A percentile compares a stretch with the other conserved stretches of the same genome.
Conservation (phyloP, 2,329 filamentous ascomycete genomes). For the Pseudopyrenochaeta lycopersici region DNA sequence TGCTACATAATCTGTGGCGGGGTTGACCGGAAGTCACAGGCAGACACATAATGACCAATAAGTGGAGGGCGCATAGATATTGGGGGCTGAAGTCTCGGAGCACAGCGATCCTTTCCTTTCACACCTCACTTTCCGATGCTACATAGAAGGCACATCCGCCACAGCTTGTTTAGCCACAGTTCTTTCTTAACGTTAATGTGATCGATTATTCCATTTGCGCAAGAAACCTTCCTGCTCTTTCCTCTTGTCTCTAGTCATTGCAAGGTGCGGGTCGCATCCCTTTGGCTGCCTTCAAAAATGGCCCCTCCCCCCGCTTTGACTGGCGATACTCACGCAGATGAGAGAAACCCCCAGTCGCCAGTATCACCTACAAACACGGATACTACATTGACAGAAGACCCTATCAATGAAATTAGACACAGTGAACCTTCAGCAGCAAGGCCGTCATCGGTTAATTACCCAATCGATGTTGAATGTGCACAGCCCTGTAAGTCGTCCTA, state of each 20-base stretch:
- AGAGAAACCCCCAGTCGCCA: constrained; percentile 35
- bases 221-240: constrained; percentile 7
- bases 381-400: constrained; percentile 39
- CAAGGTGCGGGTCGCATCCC: neutral
- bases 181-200: constrained; percentile 24
- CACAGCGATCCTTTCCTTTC: constrained; percentile 9
- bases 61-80: constrained; percentile 25
- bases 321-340: constrained; percentile 38
- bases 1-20: constrained; percentile 28
- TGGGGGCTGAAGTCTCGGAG: constrained; percentile 23
- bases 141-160: constrained; percentile 38
- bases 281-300: constrained; percentile 22
- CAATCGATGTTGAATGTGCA: constrained; percentile 30
- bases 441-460: constrained; percentile 20
- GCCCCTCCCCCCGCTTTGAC: constrained; percentile 42
- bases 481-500: constrained; percentile 42
- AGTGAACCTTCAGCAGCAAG: constrained; percentile 22
- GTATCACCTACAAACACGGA: constrained; percentile 41
- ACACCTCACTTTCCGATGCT: constrained; percentile 18
- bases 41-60: constrained; percentile 26
- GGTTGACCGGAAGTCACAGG: constrained; percentile 24
- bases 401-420: constrained; percentile 21
- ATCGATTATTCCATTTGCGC: constrained; percentile 15
- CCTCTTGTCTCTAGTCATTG: constrained; percentile 12
- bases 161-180: constrained; percentile 36